Conservation (phyloP, 116 monocot species). For the Posidonia oceanica region DNA sequence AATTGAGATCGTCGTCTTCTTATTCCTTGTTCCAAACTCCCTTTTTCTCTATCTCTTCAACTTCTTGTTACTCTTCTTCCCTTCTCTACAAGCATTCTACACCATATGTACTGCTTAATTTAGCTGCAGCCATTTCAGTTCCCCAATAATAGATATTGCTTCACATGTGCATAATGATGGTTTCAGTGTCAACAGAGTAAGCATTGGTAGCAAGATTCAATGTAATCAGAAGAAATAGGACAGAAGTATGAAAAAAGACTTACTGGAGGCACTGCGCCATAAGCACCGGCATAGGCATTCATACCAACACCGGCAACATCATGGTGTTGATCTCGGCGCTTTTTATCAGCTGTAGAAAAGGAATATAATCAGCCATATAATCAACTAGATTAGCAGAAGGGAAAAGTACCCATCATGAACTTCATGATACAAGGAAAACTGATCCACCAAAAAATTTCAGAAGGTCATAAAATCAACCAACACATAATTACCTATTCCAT, state of each 20-base stretch:
- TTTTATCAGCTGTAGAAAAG: slow-evolving; percentile 58
- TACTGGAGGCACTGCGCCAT: slow-evolving; percentile 67
- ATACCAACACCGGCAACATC: slow-evolving; percentile 40
- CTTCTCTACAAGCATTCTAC: no score
- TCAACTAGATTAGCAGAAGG: not conserved
- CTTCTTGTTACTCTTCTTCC: no score
- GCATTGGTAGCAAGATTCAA: not conserved
- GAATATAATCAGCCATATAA: slow-evolving; percentile 1
- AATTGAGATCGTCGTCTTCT: no score
- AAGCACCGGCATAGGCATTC: slow-evolving; percentile 48
- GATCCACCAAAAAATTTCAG: not conserved
- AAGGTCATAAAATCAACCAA: not conserved
- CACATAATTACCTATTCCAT: not conserved
- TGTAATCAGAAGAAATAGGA: not conserved
- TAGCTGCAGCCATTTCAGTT: no score
- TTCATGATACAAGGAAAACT: not conserved
- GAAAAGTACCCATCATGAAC: not conserved
- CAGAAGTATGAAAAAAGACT: slow-evolving; percentile 10
- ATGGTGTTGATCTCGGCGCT: slow-evolving; percentile 65
- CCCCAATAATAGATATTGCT: no score
- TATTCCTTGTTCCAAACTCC: no score
- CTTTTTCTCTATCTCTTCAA: no score
- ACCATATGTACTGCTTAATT: no score
- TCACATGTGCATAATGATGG: no score
- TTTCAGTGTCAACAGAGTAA: no score